Evolutionary conservation across 73 alveolate genomes (phyloP).

Genomic region (Stentor coeruleus): DNA sequence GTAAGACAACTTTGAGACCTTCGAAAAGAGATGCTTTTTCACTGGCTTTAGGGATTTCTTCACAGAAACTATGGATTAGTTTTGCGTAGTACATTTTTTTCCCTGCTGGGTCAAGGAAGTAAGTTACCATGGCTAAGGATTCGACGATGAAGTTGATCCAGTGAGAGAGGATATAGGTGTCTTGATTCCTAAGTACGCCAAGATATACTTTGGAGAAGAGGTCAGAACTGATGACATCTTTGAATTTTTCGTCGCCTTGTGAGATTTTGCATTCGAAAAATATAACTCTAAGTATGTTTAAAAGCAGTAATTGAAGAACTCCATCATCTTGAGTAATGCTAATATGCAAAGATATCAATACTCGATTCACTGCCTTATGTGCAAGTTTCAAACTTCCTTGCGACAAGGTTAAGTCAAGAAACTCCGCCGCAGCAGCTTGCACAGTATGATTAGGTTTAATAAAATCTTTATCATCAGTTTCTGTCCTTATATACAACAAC

Average conservation of each 20-base stretch:
- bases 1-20: neutral
- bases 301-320: neutral
- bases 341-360: neutral
- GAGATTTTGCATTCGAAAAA: neutral
- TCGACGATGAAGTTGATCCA: constrained; percentile 4
- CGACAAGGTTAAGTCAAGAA: neutral
- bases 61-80: neutral
- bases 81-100: neutral
- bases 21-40: neutral
- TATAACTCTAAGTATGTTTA: neutral
- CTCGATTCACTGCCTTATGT: neutral
- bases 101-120: neutral
- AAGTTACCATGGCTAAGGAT: neutral
- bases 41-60: constrained; percentile 9
- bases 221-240: neutral
- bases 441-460: neutral
- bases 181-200: neutral
- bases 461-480: neutral
- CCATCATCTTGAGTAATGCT: constrained; percentile 2
- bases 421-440: constrained; percentile 19
- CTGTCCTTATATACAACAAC: neutral
- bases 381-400: neutral
- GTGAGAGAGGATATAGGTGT: neutral
- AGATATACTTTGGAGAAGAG: constrained; percentile 2
- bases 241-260: neutral